phyloP scores from a whole-genome alignment of 345 rosid genomes.

The Chamaenerion angustifolium region DNA sequence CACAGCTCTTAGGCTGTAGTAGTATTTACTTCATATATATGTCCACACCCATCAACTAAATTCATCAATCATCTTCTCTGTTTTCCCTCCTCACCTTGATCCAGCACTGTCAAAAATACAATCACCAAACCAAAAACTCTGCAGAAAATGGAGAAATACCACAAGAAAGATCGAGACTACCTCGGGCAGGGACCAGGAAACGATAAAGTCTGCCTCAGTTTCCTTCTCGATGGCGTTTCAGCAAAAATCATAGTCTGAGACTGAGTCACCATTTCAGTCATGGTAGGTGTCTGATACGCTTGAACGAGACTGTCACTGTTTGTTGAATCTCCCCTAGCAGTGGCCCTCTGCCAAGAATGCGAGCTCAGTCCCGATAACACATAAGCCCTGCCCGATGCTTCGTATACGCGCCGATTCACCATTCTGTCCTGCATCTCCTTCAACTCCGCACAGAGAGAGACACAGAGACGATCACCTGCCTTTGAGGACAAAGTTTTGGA shows the following conservation, averaged over 20 bases:
- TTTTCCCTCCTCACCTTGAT: no score
- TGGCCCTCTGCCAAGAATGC: slow-evolving; percentile 98
- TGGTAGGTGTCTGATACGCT: slow-evolving; percentile 81
- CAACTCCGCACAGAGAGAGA: slow-evolving; percentile 66
- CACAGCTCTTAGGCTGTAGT: no score
- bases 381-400: slow-evolving; percentile 83
- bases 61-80: no score
- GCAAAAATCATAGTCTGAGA: slow-evolving; percentile 66
- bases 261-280: slow-evolving; percentile 88
- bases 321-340: slow-evolving; percentile 82
- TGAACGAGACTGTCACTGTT: slow-evolving; percentile 56
- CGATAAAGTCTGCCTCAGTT: slow-evolving; percentile 50
- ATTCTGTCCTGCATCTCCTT: slow-evolving; percentile 91
- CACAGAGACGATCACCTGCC: slow-evolving; percentile 53
- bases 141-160: no score
- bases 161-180: slow-evolving; percentile 13
- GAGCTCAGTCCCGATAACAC: slow-evolving; percentile 91
- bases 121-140: no score
- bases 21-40: no score
- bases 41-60: no score
- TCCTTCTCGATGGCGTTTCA: slow-evolving; percentile 32
- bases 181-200: slow-evolving; percentile 61
- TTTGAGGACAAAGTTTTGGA: slow-evolving; percentile 44
- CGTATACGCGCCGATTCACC: slow-evolving; percentile 74
- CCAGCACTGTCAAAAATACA: no score